These are phyloP conservation scores for Hyphodiscus hymeniophilus DNA, from an alignment of 495 filamentous ascomycete species.

Conservation along the genomic window DNA sequence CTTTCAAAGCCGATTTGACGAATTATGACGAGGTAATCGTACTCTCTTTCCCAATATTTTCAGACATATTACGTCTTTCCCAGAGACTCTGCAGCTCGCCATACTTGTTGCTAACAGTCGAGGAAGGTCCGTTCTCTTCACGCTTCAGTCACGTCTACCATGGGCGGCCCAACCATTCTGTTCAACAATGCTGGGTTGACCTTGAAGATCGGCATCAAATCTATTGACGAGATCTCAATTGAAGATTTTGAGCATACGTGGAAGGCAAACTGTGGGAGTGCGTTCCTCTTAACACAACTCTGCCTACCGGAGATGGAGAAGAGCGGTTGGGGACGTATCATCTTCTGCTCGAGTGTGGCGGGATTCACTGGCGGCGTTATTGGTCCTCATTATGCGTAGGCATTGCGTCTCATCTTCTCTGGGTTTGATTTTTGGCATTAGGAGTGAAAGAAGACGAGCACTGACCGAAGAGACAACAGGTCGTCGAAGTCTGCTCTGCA, in stretches of 20 bases:
- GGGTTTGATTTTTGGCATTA: no score
- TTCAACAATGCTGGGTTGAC: slow-evolving; percentile 17
- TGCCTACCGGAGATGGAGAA: slow-evolving; percentile 56
- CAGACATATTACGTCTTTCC: no score
- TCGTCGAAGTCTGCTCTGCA: slow-evolving; percentile 59
- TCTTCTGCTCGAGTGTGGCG: slow-evolving; percentile 63
- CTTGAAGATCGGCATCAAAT: slow-evolving; percentile 8
- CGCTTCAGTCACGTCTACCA: not conserved
- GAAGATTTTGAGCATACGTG: slow-evolving; percentile 64
- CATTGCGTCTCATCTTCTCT: slow-evolving; percentile 10
- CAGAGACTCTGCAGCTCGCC: no score
- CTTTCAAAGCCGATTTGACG: slow-evolving; percentile 15
- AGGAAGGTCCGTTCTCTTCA: slow-evolving; percentile 12
- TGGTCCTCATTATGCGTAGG: slow-evolving; percentile 42
- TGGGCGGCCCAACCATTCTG: slow-evolving; percentile 10
- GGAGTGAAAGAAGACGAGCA: slow-evolving; percentile 53
- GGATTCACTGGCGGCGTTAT: slow-evolving; percentile 59
- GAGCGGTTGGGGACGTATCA: slow-evolving; percentile 56
- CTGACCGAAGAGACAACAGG: slow-evolving; percentile 22
- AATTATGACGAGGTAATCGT: slow-evolving; percentile 9
- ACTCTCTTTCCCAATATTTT: no score
- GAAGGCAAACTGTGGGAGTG: slow-evolving; percentile 55
- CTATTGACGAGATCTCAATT: slow-evolving; percentile 21
- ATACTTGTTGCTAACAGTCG: no score
- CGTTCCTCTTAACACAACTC: slow-evolving; percentile 58